Evolutionary conservation across 345 rosid genomes (phyloP).

Genomic region (Reutealis trisperma): DNA sequence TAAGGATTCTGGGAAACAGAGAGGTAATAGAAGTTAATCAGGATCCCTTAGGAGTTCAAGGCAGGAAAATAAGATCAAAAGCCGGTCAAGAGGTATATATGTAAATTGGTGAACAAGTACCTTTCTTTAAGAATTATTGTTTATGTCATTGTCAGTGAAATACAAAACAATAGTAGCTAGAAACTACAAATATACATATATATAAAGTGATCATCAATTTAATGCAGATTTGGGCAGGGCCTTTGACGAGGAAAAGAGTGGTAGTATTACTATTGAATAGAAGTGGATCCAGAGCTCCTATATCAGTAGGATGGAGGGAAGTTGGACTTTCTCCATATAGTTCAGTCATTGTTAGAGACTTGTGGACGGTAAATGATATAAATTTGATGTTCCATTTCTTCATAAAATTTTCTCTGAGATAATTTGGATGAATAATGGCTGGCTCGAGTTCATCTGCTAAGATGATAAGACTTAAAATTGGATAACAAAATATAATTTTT

Average conservation of each 20-base stretch:
- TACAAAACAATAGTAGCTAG: no score
- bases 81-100: slow-evolving; percentile 25
- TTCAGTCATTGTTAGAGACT: slow-evolving; percentile 16
- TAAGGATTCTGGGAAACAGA: slow-evolving; percentile 17
- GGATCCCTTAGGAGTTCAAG: slow-evolving; percentile 29
- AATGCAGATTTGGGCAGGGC: slow-evolving; percentile 32
- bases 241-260: slow-evolving; percentile 19
- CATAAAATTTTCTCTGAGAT: no score
- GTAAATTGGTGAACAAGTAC: not conserved
- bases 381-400: not conserved
- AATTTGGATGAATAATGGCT: no score
- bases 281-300: slow-evolving; percentile 11
- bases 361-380: slow-evolving; percentile 21
- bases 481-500: no score
- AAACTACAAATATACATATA: no score
- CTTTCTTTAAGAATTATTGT: not conserved
- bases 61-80: slow-evolving; percentile 24
- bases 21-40: slow-evolving; percentile 31
- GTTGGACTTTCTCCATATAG: slow-evolving; percentile 20
- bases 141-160: not conserved
- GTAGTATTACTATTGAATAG: slow-evolving; percentile 27
- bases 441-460: no score
- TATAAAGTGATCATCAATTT: not conserved
- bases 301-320: slow-evolving; percentile 25
- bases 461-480: no score